Base-by-base conservation (phyloP, 495 filamentous ascomycete genomes). In the Parathielavia appendiculata region DNA sequence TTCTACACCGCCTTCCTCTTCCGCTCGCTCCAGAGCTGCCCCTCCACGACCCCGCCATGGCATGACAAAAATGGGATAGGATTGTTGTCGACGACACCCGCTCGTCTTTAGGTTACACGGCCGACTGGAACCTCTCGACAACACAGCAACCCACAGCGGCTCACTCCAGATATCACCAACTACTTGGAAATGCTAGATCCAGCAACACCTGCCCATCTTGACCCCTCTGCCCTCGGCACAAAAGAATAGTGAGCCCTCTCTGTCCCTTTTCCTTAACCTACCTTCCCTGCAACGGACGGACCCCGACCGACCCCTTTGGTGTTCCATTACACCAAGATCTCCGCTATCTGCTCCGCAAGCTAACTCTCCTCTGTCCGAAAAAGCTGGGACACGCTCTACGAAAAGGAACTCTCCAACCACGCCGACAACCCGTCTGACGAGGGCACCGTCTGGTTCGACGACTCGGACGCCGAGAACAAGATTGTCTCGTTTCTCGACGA, bases 391-490 rank as follows among this genome's bases (percentile, higher is more conserved):
- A 63, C 63, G 32, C 75, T 86, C 64, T 90, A 90, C 77, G 67
- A 71, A 0, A 64, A 58, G 56, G 87, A 90, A 63, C 66, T 86
- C 38, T 56, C 60, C 49, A 90, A 89, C 72, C 81, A 86, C 75
- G 66, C 79, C 23, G 58, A 70, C 51, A 77, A 88, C 75, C 79
- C 82, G 8, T 48, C 72, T 36, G 85, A 89, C 75, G 80, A 79
- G 56, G 87, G 87, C 35, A 86, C 85, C 16, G 81, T 88, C 59
- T 90, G 87, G 87, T 90, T 90, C 79, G 79, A 82, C 71, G 87
- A 90, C 73, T 83, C 84, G 14, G 75, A 79, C 60, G 87, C 87
- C 65, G 83, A 88, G 68, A 68, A 75, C 43, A 83, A 81, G 46
- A 75, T 90, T 30, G 56, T 88, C 41, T 56, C 64, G 6, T 86